phyloP scores from a whole-genome alignment of 257 asterid species.

The Cynanchum wilfordii region DNA sequence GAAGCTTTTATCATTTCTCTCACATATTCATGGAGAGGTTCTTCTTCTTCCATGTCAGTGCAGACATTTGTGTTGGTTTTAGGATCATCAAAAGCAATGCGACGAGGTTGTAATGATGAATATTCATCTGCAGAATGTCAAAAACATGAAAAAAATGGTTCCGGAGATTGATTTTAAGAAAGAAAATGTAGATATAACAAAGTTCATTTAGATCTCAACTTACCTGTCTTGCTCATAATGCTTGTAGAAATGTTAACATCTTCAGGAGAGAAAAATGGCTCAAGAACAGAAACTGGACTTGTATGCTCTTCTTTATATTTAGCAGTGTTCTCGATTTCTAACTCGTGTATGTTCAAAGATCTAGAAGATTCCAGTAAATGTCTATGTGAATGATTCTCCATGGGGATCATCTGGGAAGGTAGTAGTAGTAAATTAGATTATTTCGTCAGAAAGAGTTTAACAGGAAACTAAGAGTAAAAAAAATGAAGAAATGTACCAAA shows the following conservation, averaged over 20 bases:
- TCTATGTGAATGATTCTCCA: conserved; percentile 35
- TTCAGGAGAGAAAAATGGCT: conserved; percentile 43
- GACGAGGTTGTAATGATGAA: conserved; percentile 37
- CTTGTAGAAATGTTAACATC: conserved; percentile 47
- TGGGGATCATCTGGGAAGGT: conserved; percentile 28
- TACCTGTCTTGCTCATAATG: conserved; percentile 38
- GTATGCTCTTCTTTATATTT: conserved; percentile 58
- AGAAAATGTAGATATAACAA: background rate
- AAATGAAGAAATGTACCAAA: conserved; percentile 28
- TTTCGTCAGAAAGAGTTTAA: background rate
- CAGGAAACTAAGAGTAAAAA: background rate
- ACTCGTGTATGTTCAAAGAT: conserved; percentile 31
- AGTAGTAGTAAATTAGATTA: conserved; percentile 24
- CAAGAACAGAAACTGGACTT: conserved; percentile 86
- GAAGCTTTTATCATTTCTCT: conserved; percentile 50
- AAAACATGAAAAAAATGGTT: background rate
- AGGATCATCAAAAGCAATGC: conserved; percentile 46
- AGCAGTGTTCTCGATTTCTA: conserved; percentile 24
- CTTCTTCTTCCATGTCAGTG: conserved; percentile 36
- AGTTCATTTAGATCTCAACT: conserved; percentile 4
- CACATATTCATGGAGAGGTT: conserved; percentile 41
- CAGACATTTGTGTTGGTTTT: conserved; percentile 17
- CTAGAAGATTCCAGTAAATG: conserved; percentile 39
- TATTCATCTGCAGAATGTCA: conserved; percentile 33
- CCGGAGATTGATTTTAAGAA: background rate